Evolutionary conservation across 2,329 filamentous ascomycete genomes (phyloP).

Genomic region (Rhinocladiella similis): DNA sequence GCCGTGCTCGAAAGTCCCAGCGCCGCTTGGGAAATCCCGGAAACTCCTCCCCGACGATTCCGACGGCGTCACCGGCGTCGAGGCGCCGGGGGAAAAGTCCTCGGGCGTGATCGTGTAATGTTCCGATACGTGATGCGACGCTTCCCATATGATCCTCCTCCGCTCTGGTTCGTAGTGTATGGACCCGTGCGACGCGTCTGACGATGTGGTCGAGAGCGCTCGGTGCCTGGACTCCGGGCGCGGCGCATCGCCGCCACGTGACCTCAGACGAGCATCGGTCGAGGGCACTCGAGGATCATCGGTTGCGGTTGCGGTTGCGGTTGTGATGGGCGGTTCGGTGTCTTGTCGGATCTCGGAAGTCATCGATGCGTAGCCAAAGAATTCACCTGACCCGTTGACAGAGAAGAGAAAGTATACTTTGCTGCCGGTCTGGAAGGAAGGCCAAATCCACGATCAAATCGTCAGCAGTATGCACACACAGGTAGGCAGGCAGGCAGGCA

Average conservation of each 20-base stretch:
- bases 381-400: constrained; percentile 20
- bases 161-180: constrained; percentile 20
- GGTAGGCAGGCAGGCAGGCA: too few relatives aligned
- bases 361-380: constrained; percentile 20
- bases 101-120: not conserved
- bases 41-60: not conserved
- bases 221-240: not conserved
- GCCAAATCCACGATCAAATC: not conserved
- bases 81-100: not conserved
- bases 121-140: not conserved
- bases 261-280: not conserved
- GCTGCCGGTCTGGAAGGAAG: constrained; percentile 10
- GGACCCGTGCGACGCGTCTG: constrained; percentile 11
- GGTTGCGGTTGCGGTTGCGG: too few relatives aligned
- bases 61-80: not conserved
- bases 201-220: constrained; percentile 10
- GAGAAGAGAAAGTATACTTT: constrained; percentile 22
- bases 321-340: too few relatives aligned
- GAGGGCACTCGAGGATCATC: not conserved
- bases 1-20: not conserved
- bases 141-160: constrained; percentile 20
- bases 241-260: not conserved
- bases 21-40: not conserved
- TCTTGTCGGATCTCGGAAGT: constrained; percentile 14
- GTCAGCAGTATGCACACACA: not conserved